phyloP scores from a whole-genome alignment of 257 asterid genomes.

The Solanum chaucha region DNA sequence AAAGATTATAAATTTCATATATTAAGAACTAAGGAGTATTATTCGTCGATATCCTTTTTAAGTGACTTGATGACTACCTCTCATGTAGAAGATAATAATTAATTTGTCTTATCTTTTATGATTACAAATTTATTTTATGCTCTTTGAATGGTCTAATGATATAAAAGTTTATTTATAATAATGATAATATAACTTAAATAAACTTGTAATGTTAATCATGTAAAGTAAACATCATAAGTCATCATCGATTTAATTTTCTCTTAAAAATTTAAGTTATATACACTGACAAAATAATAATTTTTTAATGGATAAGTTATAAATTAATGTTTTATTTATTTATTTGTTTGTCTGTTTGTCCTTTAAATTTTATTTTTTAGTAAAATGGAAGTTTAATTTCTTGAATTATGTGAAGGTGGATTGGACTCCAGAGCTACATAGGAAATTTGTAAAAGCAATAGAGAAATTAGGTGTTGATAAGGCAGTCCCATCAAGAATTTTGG shows the following conservation, averaged over 20 bases:
- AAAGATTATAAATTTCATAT: background rate
- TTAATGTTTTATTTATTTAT: background rate
- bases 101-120: background rate
- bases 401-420: conserved; percentile 67
- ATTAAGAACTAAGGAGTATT: background rate
- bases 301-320: background rate
- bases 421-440: conserved; percentile 89
- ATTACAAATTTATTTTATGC: background rate
- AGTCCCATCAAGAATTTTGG: conserved; percentile 87
- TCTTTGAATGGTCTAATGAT: background rate
- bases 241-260: background rate
- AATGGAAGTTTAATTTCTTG: conserved; percentile 6
- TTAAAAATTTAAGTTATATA: background rate
- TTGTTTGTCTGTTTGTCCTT: background rate
- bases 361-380: background rate
- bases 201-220: background rate
- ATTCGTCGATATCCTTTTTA: background rate
- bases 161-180: background rate
- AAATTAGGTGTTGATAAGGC: conserved; percentile 91
- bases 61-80: background rate
- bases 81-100: background rate
- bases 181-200: background rate
- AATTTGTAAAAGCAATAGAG: conserved; percentile 90
- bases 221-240: background rate
- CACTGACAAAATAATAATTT: background rate